These are phyloP conservation scores for Talinum fruticosum DNA, from an alignment of 148 eudicot genomes.

Conservation along the genomic window DNA sequence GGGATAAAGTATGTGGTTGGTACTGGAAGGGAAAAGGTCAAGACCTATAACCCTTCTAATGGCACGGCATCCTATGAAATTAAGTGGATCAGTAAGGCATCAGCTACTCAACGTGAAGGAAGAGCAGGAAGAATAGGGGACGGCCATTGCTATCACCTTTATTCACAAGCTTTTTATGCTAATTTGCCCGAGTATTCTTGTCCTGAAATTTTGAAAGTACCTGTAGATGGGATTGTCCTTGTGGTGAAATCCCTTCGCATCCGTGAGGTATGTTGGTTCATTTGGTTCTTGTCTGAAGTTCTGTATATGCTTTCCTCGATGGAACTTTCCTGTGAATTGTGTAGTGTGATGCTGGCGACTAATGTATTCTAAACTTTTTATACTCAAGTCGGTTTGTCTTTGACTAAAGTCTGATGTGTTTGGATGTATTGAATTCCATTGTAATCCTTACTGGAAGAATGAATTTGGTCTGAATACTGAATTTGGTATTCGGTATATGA, in stretches of 20 bases:
- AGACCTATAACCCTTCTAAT: conserved; percentile 62
- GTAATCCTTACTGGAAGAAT: no score
- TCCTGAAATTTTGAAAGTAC: conserved; percentile 75
- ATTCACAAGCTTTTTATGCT: conserved; percentile 63
- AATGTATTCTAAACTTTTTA: no score
- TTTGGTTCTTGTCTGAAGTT: no score
- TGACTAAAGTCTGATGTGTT: no score
- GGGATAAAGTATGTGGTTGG: conserved; percentile 92
- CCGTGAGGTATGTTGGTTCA: conserved; percentile 40
- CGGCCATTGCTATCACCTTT: conserved; percentile 90
- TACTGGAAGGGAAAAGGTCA: conserved; percentile 89
- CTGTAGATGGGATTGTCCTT: conserved; percentile 85
- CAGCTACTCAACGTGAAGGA: conserved; percentile 91
- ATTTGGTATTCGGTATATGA: no score
- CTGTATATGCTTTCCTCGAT: no score
- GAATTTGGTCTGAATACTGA: no score
- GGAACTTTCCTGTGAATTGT: no score
- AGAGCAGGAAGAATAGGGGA: conserved; percentile 98
- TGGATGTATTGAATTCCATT: no score
- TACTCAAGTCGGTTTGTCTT: no score
- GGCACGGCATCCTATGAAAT: conserved; percentile 87
- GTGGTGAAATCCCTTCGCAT: conserved; percentile 81
- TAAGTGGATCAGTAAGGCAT: conserved; percentile 90
- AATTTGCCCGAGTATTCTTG: conserved; percentile 65
- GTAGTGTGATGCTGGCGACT: no score